Conservation (phyloP, 2,329 filamentous ascomycete genomes). For the Myrmaecium sp. region DNA sequence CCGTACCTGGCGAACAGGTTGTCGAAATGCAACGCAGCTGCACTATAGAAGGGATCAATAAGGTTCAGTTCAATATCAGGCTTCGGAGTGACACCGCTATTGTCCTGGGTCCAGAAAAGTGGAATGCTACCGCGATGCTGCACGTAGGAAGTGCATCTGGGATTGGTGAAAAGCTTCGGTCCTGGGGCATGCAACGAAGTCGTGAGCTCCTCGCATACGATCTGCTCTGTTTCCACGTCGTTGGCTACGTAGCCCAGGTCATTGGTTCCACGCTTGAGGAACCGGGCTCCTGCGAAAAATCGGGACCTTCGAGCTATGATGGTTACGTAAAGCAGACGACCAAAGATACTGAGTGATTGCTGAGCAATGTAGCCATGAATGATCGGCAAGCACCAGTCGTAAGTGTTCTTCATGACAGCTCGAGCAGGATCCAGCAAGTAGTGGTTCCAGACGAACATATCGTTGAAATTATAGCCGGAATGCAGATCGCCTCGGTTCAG, state of each 20-base stretch:
- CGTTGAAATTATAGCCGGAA: conserved; percentile 54
- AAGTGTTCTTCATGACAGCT: conserved; percentile 56
- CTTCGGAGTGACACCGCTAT: conserved; percentile 84
- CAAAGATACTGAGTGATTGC: conserved; percentile 57
- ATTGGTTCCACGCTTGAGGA: conserved; percentile 86
- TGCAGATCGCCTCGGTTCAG: conserved; percentile 47
- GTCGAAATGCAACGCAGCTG: conserved; percentile 87
- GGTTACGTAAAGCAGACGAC: conserved; percentile 76
- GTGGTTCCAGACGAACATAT: conserved; percentile 98
- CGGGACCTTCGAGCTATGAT: conserved; percentile 84
- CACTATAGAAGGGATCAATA: conserved; percentile 89
- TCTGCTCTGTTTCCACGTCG: conserved; percentile 97
- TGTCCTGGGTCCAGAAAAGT: conserved; percentile 94
- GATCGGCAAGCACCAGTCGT: conserved; percentile 90
- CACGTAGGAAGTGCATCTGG: conserved; percentile 88
- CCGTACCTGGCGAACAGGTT: conserved; percentile 89
- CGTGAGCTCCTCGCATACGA: conserved; percentile 83
- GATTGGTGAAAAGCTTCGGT: conserved; percentile 68
- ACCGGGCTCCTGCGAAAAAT: conserved; percentile 85
- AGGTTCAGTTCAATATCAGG: conserved; percentile 90
- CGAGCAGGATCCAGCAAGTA: conserved; percentile 67
- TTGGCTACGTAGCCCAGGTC: conserved; percentile 93
- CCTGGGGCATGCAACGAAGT: conserved; percentile 93
- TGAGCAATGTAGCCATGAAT: conserved; percentile 96
- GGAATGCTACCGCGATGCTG: conserved; percentile 96